Percentiles rank a stretch among this genome's conserved stretches.
Conservation (phyloP, 2,329 filamentous ascomycete genomes). For the Penicillium sp. region DNA sequence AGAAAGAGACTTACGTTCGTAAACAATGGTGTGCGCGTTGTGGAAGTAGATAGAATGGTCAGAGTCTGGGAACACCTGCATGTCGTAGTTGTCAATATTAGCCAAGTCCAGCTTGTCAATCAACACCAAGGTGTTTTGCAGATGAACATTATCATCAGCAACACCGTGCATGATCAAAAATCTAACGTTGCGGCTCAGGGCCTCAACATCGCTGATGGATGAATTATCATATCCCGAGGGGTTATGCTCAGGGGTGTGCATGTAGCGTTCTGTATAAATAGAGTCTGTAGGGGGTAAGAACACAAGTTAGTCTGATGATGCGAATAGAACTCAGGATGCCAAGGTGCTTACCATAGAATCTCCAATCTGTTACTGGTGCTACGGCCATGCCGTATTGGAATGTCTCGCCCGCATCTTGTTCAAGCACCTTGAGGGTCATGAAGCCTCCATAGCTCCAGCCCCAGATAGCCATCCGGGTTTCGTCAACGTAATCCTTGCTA, state of each 20-base stretch:
- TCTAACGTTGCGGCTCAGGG: constrained; percentile 73
- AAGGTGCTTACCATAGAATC: constrained; percentile 67
- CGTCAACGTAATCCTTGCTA: constrained; percentile 78
- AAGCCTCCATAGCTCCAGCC: constrained; percentile 98
- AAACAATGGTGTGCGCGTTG: constrained; percentile 86
- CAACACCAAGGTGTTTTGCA: constrained; percentile 88
- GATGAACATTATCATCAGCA: constrained; percentile 96
- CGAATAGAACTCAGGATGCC: too few relatives aligned
- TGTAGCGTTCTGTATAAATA: constrained; percentile 66
- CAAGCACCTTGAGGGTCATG: constrained; percentile 90
- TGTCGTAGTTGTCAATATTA: constrained; percentile 87
- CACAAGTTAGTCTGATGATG: background rate
- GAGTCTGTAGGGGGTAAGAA: constrained; percentile 26
- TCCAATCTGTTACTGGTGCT: constrained; percentile 97
- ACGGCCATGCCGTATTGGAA: constrained; percentile 98
- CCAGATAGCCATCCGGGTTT: constrained; percentile 85
- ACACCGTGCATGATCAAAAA: constrained; percentile 96
- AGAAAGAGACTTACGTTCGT: constrained; percentile 69
- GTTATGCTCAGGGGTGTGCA: constrained; percentile 91
- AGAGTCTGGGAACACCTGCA: constrained; percentile 94
- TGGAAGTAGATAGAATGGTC: constrained; percentile 96
- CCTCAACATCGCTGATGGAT: constrained; percentile 71
- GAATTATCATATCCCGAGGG: constrained; percentile 72
- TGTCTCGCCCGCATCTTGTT: constrained; percentile 82
- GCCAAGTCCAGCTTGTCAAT: constrained; percentile 83